A percentile compares a stretch with the other conserved stretches of the same genome.
phyloP scores from a whole-genome alignment of 306 rosid species.

The Elaeagnus macrophylla region DNA sequence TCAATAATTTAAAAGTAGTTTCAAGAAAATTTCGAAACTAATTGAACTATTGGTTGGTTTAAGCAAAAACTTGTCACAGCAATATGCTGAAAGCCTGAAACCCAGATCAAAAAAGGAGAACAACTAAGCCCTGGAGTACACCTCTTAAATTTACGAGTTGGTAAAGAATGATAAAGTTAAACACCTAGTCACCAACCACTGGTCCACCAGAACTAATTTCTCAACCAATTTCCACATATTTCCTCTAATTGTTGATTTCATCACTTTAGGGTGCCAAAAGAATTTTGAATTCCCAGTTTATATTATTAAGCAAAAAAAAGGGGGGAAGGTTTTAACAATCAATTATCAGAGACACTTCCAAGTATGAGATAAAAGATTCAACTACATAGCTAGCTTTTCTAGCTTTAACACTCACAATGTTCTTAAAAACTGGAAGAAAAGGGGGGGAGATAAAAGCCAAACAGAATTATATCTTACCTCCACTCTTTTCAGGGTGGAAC shows the following conservation, averaged over 20 bases:
- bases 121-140: no score
- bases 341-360: not conserved
- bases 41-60: not conserved
- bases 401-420: not conserved
- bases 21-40: not conserved
- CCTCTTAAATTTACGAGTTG: no score
- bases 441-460: conserved; percentile 8
- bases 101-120: no score
- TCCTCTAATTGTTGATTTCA: not conserved
- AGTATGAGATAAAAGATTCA: not conserved
- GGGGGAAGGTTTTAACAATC: not conserved
- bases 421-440: not conserved
- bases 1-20: not conserved
- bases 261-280: not conserved
- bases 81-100: no score
- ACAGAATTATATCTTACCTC: conserved; percentile 47
- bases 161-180: no score
- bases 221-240: not conserved
- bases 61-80: not conserved
- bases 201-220: not conserved
- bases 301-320: no score
- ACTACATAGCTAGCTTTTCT: not conserved
- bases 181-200: not conserved
- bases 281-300: not conserved
- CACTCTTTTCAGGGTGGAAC: conserved; percentile 98